phyloP scores from a whole-genome alignment of 768 basidiomycete genomes.

The Tricholoma flavovirens region DNA sequence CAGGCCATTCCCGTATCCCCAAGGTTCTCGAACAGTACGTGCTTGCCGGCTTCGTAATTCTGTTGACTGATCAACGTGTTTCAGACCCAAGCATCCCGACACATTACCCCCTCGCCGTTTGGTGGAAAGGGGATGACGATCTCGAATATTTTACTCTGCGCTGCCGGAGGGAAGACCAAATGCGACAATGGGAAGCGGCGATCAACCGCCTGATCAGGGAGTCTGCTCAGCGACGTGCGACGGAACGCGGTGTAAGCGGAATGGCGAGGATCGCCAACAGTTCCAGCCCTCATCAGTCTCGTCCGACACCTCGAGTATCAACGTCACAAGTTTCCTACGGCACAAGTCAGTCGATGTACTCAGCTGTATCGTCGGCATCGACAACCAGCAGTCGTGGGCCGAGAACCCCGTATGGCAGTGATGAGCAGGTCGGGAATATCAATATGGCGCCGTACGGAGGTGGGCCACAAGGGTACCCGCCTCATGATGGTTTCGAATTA shows the following conservation, averaged over 20 bases:
- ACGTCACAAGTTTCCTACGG: constrained; percentile 26
- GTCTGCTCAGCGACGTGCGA: constrained; percentile 61
- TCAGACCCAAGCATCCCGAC: constrained; percentile 46
- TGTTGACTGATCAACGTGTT: constrained; percentile 7
- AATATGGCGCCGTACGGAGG: constrained; percentile 23
- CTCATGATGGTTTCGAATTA: constrained; percentile 65
- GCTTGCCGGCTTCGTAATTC: constrained; percentile 7
- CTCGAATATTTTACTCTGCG: constrained; percentile 92
- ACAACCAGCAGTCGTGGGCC: constrained; percentile 25
- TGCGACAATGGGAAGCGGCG: constrained; percentile 86
- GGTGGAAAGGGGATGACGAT: constrained; percentile 93
- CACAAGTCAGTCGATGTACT: constrained; percentile 26
- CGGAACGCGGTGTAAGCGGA: constrained; percentile 43
- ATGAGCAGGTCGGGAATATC: constrained; percentile 30
- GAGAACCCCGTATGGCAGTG: constrained; percentile 31
- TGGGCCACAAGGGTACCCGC: constrained; percentile 53
- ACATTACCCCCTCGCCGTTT: constrained; percentile 79
- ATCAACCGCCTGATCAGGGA: constrained; percentile 85
- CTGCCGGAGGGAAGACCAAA: constrained; percentile 87
- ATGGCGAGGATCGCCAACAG: constrained; percentile 51
- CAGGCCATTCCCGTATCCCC: constrained; percentile 60
- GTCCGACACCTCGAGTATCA: constrained; percentile 25
- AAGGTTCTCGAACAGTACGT: constrained; percentile 58
- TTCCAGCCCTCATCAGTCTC: constrained; percentile 31
- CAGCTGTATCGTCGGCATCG: constrained; percentile 24